Conservation (phyloP, 2,329 filamentous ascomycete species). For the Talaromyces pinophilus region DNA sequence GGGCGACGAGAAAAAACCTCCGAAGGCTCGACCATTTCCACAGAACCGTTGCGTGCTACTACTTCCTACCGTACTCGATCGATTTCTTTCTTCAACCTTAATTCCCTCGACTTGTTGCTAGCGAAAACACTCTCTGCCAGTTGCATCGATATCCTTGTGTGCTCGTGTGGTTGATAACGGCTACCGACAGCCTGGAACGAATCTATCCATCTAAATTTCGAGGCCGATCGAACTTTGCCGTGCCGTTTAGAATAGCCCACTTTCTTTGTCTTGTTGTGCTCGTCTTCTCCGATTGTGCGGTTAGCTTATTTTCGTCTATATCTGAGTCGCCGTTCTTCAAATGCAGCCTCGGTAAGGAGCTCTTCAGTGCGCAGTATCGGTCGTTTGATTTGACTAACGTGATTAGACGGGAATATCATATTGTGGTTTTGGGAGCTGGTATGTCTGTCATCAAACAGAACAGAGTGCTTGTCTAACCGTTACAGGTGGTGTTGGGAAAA, state of each 20-base stretch:
- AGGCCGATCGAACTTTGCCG: not conserved
- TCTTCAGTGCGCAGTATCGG: not conserved
- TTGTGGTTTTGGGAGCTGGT: conserved; percentile 80
- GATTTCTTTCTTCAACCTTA: not conserved
- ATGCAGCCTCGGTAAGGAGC: conserved; percentile 21
- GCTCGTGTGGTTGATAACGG: not conserved
- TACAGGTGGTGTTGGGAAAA: conserved; percentile 85
- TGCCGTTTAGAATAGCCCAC: not conserved
- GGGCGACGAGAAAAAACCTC: not conserved
- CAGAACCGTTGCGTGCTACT: not conserved
- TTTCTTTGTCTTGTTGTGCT: not conserved
- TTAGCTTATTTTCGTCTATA: not conserved
- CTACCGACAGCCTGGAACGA: not conserved
- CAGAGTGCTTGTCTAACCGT: conserved; percentile 19
- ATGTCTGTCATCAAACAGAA: conserved; percentile 28
- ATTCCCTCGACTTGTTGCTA: not conserved
- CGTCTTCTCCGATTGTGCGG: not conserved
- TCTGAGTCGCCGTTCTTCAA: not conserved
- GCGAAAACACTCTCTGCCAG: not conserved
- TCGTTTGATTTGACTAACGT: not conserved
- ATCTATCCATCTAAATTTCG: not conserved
- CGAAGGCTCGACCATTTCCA: not conserved
- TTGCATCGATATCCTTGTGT: not conserved
- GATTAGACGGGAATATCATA: conserved; percentile 72
- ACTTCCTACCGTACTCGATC: not conserved